These are phyloP conservation scores for Oryza meridionalis DNA, from an alignment of 176 grass and related monocot species.

Conservation along the genomic window DNA sequence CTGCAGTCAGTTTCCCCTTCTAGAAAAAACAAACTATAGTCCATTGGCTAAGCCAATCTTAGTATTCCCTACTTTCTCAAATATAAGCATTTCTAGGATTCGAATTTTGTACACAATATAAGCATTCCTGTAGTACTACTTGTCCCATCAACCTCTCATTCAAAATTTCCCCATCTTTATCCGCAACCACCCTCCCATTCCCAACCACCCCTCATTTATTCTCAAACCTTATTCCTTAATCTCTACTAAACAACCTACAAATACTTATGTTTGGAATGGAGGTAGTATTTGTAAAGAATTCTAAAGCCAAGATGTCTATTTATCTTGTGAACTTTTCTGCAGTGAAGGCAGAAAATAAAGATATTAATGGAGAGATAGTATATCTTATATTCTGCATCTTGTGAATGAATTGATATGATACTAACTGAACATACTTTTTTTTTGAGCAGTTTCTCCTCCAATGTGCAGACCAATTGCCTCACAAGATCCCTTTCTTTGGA, in stretches of 20 bases:
- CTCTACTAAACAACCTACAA: no score
- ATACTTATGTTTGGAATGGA: no score
- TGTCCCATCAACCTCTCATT: no score
- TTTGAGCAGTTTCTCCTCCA: constrained; percentile 79
- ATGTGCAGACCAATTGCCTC: constrained; percentile 88
- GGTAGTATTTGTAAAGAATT: neutral
- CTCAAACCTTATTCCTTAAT: no score
- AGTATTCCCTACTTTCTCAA: no score
- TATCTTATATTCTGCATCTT: constrained; percentile 28
- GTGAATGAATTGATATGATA: constrained; percentile 30
- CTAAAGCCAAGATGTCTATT: constrained; percentile 3
- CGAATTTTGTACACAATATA: no score
- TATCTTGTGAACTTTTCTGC: constrained; percentile 4
- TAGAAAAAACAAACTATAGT: neutral
- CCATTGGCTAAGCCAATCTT: constrained; percentile 18
- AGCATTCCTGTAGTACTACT: no score
- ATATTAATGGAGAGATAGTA: neutral
- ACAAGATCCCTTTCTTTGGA: constrained; percentile 94
- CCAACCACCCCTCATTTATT: no score
- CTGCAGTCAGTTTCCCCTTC: neutral
- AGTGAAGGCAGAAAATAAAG: constrained; percentile 4
- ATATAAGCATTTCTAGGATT: no score
- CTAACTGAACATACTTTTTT: constrained; percentile 51
- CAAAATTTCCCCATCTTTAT: no score
- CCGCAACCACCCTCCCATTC: no score